Evolutionary conservation across 2,329 filamentous ascomycete species (phyloP), one percentile per base, ranked within the genome.

Genomic region (Beauveria sp.): DNA sequence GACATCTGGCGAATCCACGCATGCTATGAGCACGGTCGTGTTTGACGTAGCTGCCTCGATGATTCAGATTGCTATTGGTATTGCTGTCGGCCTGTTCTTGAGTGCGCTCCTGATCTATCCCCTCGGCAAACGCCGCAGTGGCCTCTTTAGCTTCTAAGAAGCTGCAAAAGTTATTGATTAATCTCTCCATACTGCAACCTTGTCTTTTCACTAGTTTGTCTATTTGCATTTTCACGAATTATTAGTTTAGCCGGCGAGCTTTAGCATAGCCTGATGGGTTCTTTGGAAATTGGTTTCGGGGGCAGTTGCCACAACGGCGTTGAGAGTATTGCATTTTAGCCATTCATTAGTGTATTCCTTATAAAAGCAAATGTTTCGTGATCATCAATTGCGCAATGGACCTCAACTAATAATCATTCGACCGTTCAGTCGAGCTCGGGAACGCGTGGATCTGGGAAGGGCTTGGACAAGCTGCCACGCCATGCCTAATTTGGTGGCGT

Each of bases 61-160:
- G 79, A 78, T 81, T 45, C 78, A 81, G 67, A 80, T 81, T 61
- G 79, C 79, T 16, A 80, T 81, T 63, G 79, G 79, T 16, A 81
- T 81, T 55, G 79, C 79, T 6, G 76, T 81, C 12, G 79, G 79
- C 3, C 69, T 81, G 7, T 81, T 81, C 63, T 67, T 81, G 63
- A 79, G 78, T 62, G 78, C 79, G 2, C 67, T 81, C 38, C 67
- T 81, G 24, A 71, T 81, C 6, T 81, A 81, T 64, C 79, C 79
- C 6, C 70, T 80, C 40, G 79, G 78, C 45, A 81, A 80, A 68
- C 73, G 78, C 49, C 74, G 79, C 49, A 81, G 78, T 62, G 78
- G 78, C 5, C 68, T 81, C 10, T 81, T 81, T 68, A 80, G 78
- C 62, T 78, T 80, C 61, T 80, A 67, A 49, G 18, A 40, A 7